These are phyloP conservation scores for Plasmodium gallinaceum DNA, from an alignment of 169 alveolate genomes.

Conservation along the genomic window DNA sequence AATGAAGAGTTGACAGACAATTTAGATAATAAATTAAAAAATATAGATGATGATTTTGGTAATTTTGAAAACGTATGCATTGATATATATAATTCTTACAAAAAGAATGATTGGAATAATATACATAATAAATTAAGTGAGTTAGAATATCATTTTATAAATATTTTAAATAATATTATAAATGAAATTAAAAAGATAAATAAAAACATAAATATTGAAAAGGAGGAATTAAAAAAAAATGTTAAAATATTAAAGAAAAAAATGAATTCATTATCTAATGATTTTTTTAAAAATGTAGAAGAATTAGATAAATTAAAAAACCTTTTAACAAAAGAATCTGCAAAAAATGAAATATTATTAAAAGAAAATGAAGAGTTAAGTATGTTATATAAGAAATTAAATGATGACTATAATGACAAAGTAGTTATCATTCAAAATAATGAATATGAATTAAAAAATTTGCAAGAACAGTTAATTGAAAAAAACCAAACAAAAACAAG, in stretches of 20 bases:
- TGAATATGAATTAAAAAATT: conserved; percentile 34
- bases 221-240: conserved; percentile 44
- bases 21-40: conserved; percentile 15
- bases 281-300: conserved; percentile 38
- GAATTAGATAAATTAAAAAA: conserved; percentile 24
- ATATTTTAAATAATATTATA: conserved; percentile 28
- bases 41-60: conserved; percentile 32
- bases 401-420: conserved; percentile 41
- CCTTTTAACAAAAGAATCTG: conserved; percentile 21
- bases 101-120: conserved; percentile 37
- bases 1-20: conserved; percentile 23
- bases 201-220: conserved; percentile 34
- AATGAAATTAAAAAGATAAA: conserved; percentile 27
- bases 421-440: conserved; percentile 24
- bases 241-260: conserved; percentile 48
- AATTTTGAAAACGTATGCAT: conserved; percentile 50
- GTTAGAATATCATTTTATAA: conserved; percentile 26
- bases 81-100: conserved; percentile 22
- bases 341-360: conserved; percentile 34
- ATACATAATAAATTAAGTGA: conserved; percentile 25
- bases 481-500: conserved; percentile 41
- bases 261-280: conserved; percentile 40
- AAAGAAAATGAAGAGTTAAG: conserved; percentile 31
- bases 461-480: conserved; percentile 29
- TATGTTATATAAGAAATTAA: conserved; percentile 30